Evolutionary conservation across 805 yeast species (phyloP).

Genomic region (Zygoascus ofunaensis): DNA sequence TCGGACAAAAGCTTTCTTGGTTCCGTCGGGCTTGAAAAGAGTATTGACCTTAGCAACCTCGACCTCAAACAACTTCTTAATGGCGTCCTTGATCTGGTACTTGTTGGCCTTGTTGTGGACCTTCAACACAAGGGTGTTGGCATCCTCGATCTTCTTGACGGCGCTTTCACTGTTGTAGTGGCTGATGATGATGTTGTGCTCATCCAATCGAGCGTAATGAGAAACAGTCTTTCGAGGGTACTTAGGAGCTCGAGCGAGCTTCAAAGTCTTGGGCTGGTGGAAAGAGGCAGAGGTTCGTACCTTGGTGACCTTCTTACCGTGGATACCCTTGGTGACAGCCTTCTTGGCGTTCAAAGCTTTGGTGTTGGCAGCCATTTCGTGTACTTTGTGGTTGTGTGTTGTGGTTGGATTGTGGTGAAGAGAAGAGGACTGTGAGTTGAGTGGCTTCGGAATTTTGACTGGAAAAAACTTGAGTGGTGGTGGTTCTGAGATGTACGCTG

Average conservation of each 20-base stretch:
- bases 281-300: constrained; percentile 92
- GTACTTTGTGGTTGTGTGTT: constrained; percentile 4
- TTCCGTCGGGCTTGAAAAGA: constrained; percentile 96
- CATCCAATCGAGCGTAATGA: constrained; percentile 94
- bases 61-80: constrained; percentile 96
- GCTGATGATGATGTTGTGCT: constrained; percentile 85
- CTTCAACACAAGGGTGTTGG: constrained; percentile 98
- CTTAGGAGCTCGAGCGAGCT: constrained; percentile 88
- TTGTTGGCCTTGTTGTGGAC: constrained; percentile 97
- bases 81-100: constrained; percentile 96
- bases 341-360: constrained; percentile 98
- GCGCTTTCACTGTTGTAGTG: constrained; percentile 98
- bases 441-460: background rate
- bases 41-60: constrained; percentile 93
- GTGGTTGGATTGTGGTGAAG: constrained; percentile 5
- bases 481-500: background rate
- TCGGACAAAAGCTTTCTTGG: constrained; percentile 99
- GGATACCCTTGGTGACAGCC: constrained; percentile 96
- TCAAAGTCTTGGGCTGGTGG: constrained; percentile 96
- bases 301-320: constrained; percentile 81
- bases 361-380: constrained; percentile 30
- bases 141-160: constrained; percentile 98
- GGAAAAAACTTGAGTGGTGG: background rate
- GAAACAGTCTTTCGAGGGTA: constrained; percentile 94
- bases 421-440: background rate